A percentile compares a stretch with the other conserved stretches of the same genome.
Evolutionary conservation across 2,329 filamentous ascomycete species (phyloP).

Genomic region (Apiospora sp.): DNA sequence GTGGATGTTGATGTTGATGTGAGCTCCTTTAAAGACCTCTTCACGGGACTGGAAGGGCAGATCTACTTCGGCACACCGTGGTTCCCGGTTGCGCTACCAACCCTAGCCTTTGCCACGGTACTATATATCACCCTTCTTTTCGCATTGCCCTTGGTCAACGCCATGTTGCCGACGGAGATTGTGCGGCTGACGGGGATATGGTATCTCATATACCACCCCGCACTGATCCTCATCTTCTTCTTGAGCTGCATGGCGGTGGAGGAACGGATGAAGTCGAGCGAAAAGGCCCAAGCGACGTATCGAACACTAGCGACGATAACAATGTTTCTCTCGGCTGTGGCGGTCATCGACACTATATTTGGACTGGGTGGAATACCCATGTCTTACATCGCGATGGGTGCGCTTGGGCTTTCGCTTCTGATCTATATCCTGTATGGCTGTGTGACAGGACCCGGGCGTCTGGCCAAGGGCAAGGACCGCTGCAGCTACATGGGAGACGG

Average conservation of each 20-base stretch:
- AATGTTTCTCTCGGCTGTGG: conserved; percentile 30
- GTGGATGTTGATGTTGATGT: not conserved
- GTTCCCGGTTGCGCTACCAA: conserved; percentile 16
- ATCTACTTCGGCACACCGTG: conserved; percentile 17
- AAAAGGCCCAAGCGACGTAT: conserved; percentile 30
- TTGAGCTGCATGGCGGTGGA: conserved; percentile 38
- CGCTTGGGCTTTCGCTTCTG: conserved; percentile 33
- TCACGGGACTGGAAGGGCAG: conserved; percentile 18
- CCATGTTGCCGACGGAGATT: conserved; percentile 30
- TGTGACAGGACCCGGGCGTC: conserved; percentile 35
- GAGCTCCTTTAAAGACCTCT: conserved; percentile 10
- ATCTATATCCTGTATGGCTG: conserved; percentile 36
- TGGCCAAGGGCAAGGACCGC: conserved; percentile 37
- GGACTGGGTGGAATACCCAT: conserved; percentile 38
- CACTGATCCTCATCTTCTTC: conserved; percentile 36
- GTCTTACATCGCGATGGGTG: conserved; percentile 38
- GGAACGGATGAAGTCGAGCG: conserved; percentile 31
- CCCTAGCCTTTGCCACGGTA: conserved; percentile 22
- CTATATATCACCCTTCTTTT: conserved; percentile 34
- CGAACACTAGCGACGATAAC: conserved; percentile 29
- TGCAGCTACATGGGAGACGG: conserved; percentile 27
- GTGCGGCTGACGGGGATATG: conserved; percentile 34
- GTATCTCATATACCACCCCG: conserved; percentile 35
- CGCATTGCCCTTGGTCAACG: conserved; percentile 32
- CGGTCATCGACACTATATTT: conserved; percentile 36